These are phyloP conservation scores for Hondaea fermentalgiana DNA, from an alignment of 108 stramenopile species.

Conservation along the genomic window DNA sequence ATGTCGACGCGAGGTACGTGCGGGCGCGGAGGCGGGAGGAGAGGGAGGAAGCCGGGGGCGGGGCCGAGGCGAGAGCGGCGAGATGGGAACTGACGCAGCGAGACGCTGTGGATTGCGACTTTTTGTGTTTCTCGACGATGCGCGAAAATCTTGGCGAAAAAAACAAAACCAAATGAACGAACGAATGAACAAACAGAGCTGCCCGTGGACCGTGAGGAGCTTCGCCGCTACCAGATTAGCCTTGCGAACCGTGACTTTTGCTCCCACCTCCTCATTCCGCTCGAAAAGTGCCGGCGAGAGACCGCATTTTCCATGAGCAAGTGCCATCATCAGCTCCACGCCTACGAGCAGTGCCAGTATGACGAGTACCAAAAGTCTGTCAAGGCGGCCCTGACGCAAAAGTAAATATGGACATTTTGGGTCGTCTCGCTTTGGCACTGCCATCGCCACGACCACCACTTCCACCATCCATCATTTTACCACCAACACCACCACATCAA, in stretches of 20 bases:
- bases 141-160: too few species aligned
- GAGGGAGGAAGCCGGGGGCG: too few species aligned
- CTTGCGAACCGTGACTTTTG: not conserved
- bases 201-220: not conserved
- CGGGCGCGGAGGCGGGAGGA: not conserved
- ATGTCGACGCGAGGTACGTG: not conserved
- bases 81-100: too few species aligned
- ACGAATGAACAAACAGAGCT: not conserved
- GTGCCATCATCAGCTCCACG: not conserved
- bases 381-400: not conserved
- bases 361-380: not conserved
- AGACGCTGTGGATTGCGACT: too few species aligned
- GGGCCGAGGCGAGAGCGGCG: too few species aligned
- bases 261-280: constrained; percentile 10
- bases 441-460: too few species aligned
- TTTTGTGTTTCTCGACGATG: too few species aligned
- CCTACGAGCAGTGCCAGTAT: constrained; percentile 5
- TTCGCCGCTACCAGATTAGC: not conserved
- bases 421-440: not conserved
- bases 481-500: too few species aligned
- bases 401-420: not conserved
- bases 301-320: not conserved
- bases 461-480: too few species aligned
- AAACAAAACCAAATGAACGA: too few species aligned
- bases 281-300: not conserved